Evolutionary conservation across 129 eudicot species (phyloP), one percentile per base, ranked within the genome.

Genomic region (Helianthus tuberosus): DNA sequence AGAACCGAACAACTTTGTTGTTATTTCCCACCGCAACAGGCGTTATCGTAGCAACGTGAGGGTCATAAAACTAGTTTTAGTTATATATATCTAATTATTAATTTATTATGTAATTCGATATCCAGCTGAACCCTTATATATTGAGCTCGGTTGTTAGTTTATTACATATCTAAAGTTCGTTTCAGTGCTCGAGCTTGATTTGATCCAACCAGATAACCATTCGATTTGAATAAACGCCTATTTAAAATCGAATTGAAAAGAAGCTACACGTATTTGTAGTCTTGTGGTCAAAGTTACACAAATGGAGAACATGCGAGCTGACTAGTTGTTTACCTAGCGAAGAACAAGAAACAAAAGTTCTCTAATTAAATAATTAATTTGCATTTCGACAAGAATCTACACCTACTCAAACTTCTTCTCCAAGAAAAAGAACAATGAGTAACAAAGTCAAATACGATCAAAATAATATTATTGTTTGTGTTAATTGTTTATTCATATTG

Each of bases 381-480:
- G 57, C 54, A 65, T 8, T 66, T 67, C 58, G 32, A 43, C 38
- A 15, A n/a, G 80, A 76, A 76, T 55, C 80, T 76, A 11, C 68
- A 67, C 80, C 68, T 76, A 67, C 74, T 46, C 68, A 76, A 76
- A 55, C 74, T 76, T 76, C 44, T 55, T 76, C 59, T 53, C 67
- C 80, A 76, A 67, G 80, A 25, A 65, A 65, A 74, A 39, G 23
- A 51, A 41, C 44, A 11, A 3, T 8, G 41, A 12, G 25, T 48
- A 73, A 10, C 3, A 47, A 57, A 36, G 13, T 15, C 16, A 14
- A 69, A 32, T 61, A 32, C 66, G 10, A 61, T 32, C 17, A 32
- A 61, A 29, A 61, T 29, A 32, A 61, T 61, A 61, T 61, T 13
- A 61, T 43, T 43, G 5, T 29, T 11, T 60, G 43, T 0, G 1